phyloP scores from a whole-genome alignment of 1,284 basidiomycete genomes.

The Phellopilus nigrolimitatus region DNA sequence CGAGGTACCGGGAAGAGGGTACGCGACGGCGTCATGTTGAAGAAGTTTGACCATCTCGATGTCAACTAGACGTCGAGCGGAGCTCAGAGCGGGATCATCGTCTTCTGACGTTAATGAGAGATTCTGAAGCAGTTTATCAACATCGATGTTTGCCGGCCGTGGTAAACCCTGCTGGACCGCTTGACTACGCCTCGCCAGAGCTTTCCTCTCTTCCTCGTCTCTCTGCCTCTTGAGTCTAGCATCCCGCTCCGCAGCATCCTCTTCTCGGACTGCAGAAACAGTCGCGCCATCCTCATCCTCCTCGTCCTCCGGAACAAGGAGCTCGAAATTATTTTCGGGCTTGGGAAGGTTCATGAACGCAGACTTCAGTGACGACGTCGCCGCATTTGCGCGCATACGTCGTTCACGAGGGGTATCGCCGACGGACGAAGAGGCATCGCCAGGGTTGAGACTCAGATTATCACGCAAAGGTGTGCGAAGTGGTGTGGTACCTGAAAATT shows the following conservation, averaged over 20 bases:
- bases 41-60: conserved; percentile 78
- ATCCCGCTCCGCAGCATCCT: conserved; percentile 93
- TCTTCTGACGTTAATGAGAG: conserved; percentile 48
- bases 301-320: conserved; percentile 87
- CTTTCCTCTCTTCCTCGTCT: conserved; percentile 76
- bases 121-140: conserved; percentile 55
- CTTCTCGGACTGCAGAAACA: conserved; percentile 48
- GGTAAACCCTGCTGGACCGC: conserved; percentile 84
- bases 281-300: conserved; percentile 44
- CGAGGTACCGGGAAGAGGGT: conserved; percentile 89
- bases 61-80: conserved; percentile 67
- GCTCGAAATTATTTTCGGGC: conserved; percentile 97
- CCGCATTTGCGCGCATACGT: conserved; percentile 55
- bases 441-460: conserved; percentile 83
- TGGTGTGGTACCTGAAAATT: conserved; percentile 62
- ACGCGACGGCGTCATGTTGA: conserved; percentile 82
- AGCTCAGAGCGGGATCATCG: conserved; percentile 39
- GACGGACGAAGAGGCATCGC: conserved; percentile 46
- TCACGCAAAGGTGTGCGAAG: conserved; percentile 91
- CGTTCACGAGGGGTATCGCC: conserved; percentile 76
- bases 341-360: conserved; percentile 85
- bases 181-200: conserved; percentile 76
- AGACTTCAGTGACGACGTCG: conserved; percentile 70
- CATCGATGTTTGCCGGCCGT: conserved; percentile 81
- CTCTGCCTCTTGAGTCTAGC: conserved; percentile 63